These are phyloP conservation scores for Saccharomyces uvarum DNA, from an alignment of 1,139 yeast genomes.

Conservation along the genomic window DNA sequence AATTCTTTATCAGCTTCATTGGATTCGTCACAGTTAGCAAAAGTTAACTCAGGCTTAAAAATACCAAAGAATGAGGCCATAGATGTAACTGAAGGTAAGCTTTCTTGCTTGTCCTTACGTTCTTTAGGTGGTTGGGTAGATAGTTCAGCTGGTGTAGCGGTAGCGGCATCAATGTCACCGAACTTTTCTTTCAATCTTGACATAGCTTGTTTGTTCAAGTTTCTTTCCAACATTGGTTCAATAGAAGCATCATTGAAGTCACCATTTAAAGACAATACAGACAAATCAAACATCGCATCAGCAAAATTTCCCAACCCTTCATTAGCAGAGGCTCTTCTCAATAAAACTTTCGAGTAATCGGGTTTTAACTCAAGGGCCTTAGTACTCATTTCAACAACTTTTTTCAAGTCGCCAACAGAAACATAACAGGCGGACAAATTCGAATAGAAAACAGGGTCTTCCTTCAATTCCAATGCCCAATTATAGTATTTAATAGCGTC, in stretches of 20 bases:
- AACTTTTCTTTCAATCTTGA: constrained; percentile 56
- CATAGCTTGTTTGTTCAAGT: constrained; percentile 68
- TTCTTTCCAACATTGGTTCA: constrained; percentile 81
- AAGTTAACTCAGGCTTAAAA: constrained; percentile 31
- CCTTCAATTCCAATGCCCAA: constrained; percentile 64
- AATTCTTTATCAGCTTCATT: constrained; percentile 56
- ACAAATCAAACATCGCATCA: constrained; percentile 87
- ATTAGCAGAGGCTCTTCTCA: constrained; percentile 77
- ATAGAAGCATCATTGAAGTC: constrained; percentile 73
- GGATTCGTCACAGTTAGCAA: constrained; percentile 37
- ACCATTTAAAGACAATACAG: constrained; percentile 71
- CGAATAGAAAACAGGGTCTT: constrained; percentile 84
- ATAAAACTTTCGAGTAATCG: constrained; percentile 79
- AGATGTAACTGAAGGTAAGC: constrained; percentile 80
- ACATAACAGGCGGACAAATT: constrained; percentile 94
- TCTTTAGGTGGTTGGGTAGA: constrained; percentile 4
- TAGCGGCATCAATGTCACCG: constrained; percentile 35
- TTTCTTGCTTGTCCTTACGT: constrained; percentile 28
- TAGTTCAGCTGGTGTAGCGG: not conserved
- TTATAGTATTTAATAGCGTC: constrained; percentile 72
- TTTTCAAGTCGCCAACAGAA: constrained; percentile 67
- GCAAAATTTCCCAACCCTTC: constrained; percentile 71
- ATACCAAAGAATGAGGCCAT: constrained; percentile 79
- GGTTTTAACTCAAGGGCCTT: constrained; percentile 80
- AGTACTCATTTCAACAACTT: constrained; percentile 81